These are phyloP conservation scores for Penicillium crystallinum DNA, from an alignment of 495 filamentous ascomycete species.

Conservation along the genomic window DNA sequence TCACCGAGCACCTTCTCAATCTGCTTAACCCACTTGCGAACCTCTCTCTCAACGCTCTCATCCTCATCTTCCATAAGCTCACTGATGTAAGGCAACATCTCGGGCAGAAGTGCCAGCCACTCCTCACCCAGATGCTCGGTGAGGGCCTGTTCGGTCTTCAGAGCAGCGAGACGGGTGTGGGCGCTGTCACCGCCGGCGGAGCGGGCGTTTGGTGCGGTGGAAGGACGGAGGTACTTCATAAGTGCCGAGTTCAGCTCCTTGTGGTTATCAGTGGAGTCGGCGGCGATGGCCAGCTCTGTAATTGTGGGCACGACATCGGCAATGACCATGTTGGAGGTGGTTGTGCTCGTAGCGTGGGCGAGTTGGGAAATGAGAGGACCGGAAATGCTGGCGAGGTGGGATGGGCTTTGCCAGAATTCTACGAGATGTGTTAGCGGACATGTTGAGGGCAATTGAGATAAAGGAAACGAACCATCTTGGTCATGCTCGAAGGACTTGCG, in stretches of 20 bases:
- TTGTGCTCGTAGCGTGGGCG: conserved; percentile 43
- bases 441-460: neutral
- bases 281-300: conserved; percentile 69
- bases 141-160: conserved; percentile 71
- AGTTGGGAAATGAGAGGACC: conserved; percentile 66
- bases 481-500: conserved; percentile 74
- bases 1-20: conserved; percentile 87
- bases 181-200: conserved; percentile 46
- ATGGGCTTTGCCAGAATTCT: conserved; percentile 87
- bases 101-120: conserved; percentile 81
- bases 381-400: conserved; percentile 69
- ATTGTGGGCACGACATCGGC: conserved; percentile 53
- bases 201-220: conserved; percentile 53
- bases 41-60: conserved; percentile 83
- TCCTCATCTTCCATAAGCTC: conserved; percentile 96
- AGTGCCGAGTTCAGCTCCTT: conserved; percentile 76
- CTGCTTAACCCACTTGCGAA: conserved; percentile 74
- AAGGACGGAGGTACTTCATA: conserved; percentile 69
- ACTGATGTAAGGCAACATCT: conserved; percentile 92
- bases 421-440: conserved; percentile 5
- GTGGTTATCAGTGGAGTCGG: conserved; percentile 78
- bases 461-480: conserved; percentile 49
- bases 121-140: conserved; percentile 80
- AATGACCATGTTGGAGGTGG: conserved; percentile 36
- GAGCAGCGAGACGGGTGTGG: conserved; percentile 62